phyloP scores from a whole-genome alignment of 441 rosid genomes.

The Bocquillonia castaneifolia region DNA sequence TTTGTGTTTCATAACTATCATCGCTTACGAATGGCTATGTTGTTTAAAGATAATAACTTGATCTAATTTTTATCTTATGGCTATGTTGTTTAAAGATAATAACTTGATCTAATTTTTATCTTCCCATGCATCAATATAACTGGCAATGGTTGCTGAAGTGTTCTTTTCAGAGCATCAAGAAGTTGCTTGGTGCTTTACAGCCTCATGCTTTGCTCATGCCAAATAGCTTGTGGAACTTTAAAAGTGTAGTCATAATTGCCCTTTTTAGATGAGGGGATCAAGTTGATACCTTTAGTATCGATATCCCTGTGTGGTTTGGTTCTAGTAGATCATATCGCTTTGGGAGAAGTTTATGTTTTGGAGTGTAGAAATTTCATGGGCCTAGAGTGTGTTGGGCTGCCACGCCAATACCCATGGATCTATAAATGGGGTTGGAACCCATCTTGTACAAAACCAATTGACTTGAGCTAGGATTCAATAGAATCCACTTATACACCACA shows the following conservation, averaged over 20 bases:
- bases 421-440: no score
- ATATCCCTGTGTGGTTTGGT: not conserved
- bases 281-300: not conserved
- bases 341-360: slow-evolving; percentile 7
- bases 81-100: not conserved
- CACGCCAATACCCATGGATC: no score
- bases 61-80: no score
- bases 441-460: no score
- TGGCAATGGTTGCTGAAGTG: not conserved
- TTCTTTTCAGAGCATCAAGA: not conserved
- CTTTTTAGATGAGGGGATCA: not conserved
- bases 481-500: no score
- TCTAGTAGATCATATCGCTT: not conserved
- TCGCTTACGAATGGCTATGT: no score
- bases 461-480: no score
- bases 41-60: no score
- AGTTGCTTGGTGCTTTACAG: not conserved
- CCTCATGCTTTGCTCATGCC: not conserved
- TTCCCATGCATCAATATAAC: not conserved
- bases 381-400: no score
- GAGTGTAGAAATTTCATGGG: no score
- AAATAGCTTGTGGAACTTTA: not conserved
- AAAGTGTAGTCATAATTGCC: not conserved
- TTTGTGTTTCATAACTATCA: no score
- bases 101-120: not conserved